Conservation (phyloP, 371 early-diverging fungal genomes). For the Ordospora pajunii region DNA sequence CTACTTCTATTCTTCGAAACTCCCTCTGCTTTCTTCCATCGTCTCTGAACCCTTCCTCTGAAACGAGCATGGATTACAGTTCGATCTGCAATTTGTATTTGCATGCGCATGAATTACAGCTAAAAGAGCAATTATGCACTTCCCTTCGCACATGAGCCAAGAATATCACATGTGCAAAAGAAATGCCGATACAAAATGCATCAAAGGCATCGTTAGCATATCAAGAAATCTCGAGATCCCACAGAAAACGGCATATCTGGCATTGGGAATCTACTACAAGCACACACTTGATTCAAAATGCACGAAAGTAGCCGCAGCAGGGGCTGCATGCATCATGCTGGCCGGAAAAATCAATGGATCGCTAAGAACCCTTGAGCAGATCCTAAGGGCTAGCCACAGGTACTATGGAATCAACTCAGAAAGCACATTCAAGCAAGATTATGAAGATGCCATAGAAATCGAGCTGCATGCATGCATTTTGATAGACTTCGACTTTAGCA, state of each 20-base stretch:
- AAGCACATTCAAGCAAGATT: not conserved
- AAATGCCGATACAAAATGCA: not conserved
- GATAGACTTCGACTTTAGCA: not conserved
- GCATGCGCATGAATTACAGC: not conserved
- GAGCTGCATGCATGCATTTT: conserved; percentile 2
- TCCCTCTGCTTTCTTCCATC: conserved; percentile 34
- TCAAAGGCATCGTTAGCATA: not conserved
- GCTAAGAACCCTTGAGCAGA: not conserved
- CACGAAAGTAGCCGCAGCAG: not conserved
- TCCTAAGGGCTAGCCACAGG: not conserved
- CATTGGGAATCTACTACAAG: not conserved
- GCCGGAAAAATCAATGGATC: conserved; percentile 1
- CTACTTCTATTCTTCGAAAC: conserved; percentile 5
- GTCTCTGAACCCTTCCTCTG: conserved; percentile 25
- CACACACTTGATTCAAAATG: not conserved
- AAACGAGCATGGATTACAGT: conserved; percentile 1
- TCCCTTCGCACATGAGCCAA: not conserved
- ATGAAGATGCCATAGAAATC: conserved; percentile 3
- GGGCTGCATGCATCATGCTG: not conserved
- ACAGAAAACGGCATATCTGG: not conserved
- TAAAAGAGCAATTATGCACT: not conserved
- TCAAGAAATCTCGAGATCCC: conserved; percentile 1
- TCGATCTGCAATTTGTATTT: not conserved
- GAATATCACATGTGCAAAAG: not conserved
- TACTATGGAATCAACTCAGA: not conserved